phyloP scores from a whole-genome alignment of 1,284 basidiomycete genomes.

The Heterobasidion irregulare region DNA sequence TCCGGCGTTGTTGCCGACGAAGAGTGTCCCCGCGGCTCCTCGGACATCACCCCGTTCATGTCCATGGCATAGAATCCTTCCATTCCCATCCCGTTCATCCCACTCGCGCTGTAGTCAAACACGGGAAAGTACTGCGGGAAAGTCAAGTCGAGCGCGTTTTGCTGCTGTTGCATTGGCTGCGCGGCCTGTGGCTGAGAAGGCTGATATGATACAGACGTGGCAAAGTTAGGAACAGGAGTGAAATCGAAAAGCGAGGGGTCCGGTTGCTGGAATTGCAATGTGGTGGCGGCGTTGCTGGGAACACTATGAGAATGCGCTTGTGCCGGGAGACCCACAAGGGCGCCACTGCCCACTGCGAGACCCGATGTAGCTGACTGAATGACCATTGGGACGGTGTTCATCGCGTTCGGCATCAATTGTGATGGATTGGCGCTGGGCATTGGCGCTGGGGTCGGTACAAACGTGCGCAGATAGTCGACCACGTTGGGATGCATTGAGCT shows the following conservation, averaged over 20 bases:
- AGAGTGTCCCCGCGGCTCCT: slow-evolving; percentile 8
- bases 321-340: not conserved
- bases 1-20: slow-evolving; percentile 10
- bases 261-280: not conserved
- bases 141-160: slow-evolving; percentile 11
- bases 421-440: not conserved
- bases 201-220: slow-evolving; percentile 5
- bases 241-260: slow-evolving; percentile 8
- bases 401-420: not conserved
- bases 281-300: not conserved
- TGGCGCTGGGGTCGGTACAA: slow-evolving; percentile 30
- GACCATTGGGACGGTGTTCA: not conserved
- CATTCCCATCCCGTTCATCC: slow-evolving; percentile 7
- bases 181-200: not conserved
- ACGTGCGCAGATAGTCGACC: slow-evolving; percentile 60
- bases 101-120: slow-evolving; percentile 53
- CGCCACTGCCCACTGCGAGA: not conserved
- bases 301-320: not conserved
- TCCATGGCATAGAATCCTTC: slow-evolving; percentile 15
- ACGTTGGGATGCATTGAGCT: slow-evolving; percentile 47
- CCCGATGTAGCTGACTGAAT: not conserved
- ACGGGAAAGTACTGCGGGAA: slow-evolving; percentile 71
- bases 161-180: not conserved
- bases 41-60: slow-evolving; percentile 18
- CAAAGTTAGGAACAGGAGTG: slow-evolving; percentile 2